Evolutionary conservation across 2,329 filamentous ascomycete genomes (phyloP).

Genomic region (Xylaria sp.): DNA sequence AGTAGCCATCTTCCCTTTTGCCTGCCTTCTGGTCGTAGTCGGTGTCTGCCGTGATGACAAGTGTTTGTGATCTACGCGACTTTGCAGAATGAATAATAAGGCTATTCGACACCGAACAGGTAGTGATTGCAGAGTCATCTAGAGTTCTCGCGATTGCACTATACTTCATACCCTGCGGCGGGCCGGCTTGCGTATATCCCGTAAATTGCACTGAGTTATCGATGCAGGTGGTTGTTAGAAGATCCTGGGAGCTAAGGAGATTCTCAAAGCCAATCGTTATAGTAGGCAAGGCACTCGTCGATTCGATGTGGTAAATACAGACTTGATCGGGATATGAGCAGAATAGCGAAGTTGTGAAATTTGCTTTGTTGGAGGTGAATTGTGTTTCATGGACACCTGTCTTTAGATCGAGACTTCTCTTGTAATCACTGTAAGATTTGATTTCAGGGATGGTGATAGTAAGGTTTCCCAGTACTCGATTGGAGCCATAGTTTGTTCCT

Average conservation of each 20-base stretch:
- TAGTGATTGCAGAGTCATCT: conserved; percentile 6
- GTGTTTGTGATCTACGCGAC: conserved; percentile 45
- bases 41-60: conserved; percentile 60
- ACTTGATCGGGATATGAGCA: conserved; percentile 58
- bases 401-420: conserved; percentile 53
- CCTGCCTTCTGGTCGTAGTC: conserved; percentile 64
- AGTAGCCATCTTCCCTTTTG: conserved; percentile 56
- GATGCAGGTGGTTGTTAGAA: conserved; percentile 11
- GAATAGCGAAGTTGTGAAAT: conserved; percentile 53
- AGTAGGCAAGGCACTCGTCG: conserved; percentile 50
- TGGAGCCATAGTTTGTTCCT: conserved; percentile 56
- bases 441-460: conserved; percentile 54
- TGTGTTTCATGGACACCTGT: conserved; percentile 55
- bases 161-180: conserved; percentile 37
- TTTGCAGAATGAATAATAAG: conserved; percentile 47
- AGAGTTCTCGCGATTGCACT: conserved; percentile 24
- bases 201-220: conserved; percentile 23
- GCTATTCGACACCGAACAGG: conserved; percentile 30
- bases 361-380: conserved; percentile 48
- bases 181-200: conserved; percentile 27
- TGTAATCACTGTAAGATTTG: conserved; percentile 39
- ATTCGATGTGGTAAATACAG: conserved; percentile 46
- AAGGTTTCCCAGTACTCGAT: conserved; percentile 60
- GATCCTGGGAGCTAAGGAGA: conserved; percentile 42
- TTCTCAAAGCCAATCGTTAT: conserved; percentile 59